Conservation (phyloP, 768 basidiomycete species). For the Zangia roseola region DNA sequence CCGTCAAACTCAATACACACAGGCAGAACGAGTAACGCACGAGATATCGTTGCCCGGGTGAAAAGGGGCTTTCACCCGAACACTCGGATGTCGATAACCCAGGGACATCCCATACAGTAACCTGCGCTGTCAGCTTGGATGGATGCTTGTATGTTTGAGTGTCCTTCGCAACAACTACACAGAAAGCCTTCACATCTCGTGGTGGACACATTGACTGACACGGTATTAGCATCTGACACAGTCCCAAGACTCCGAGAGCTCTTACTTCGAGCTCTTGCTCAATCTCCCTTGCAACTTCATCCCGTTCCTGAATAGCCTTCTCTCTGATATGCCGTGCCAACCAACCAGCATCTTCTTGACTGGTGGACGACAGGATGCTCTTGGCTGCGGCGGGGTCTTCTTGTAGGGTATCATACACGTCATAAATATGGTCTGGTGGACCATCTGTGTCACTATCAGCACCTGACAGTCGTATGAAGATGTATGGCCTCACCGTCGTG, state of each 20-base stretch:
- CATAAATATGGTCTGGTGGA: slow-evolving; percentile 48
- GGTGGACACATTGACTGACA: slow-evolving; percentile 61
- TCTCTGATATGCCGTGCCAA: slow-evolving; percentile 53
- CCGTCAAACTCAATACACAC: not conserved
- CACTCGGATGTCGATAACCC: slow-evolving; percentile 51
- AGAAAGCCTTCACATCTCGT: slow-evolving; percentile 73
- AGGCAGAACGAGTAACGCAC: slow-evolving; percentile 38
- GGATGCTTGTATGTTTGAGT: slow-evolving; percentile 51
- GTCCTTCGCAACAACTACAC: slow-evolving; percentile 69
- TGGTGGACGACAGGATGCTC: slow-evolving; percentile 41
- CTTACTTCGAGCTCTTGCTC: slow-evolving; percentile 72
- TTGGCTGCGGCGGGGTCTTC: slow-evolving; percentile 53
- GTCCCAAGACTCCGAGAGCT: slow-evolving; percentile 3
- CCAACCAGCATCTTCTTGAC: slow-evolving; percentile 56
- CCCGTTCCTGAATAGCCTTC: slow-evolving; percentile 47
- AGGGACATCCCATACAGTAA: slow-evolving; percentile 83
- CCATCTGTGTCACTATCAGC: slow-evolving; percentile 15
- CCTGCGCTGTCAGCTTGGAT: slow-evolving; percentile 60
- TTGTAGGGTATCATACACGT: slow-evolving; percentile 57
- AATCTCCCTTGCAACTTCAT: slow-evolving; percentile 56
- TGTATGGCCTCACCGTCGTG: slow-evolving; percentile 38
- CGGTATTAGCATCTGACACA: slow-evolving; percentile 3
- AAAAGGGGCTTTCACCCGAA: slow-evolving; percentile 48
- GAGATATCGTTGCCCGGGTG: slow-evolving; percentile 64
- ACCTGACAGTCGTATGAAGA: not conserved